Base-by-base conservation (phyloP, 2,329 filamentous ascomycete species). In the Colletotrichum phormii region DNA sequence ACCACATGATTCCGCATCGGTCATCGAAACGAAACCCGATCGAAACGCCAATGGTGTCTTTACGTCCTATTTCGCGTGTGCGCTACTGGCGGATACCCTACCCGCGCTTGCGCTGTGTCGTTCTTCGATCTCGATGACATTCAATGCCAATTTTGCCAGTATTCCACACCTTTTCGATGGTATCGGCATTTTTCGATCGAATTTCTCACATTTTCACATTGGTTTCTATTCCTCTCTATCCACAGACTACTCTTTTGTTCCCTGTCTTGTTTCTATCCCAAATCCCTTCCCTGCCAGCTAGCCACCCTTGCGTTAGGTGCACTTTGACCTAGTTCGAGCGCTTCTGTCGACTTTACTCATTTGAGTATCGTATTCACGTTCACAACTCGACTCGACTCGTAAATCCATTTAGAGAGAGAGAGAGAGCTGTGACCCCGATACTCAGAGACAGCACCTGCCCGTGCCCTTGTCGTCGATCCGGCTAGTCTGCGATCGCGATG, bases 1-100 rank as follows among this genome's bases (percentile, higher is more conserved):
- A 35, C 42, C 46, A 59, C 31, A 22, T 24, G 60, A 51, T 63
- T 35, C n/a, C 60, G 24, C 46, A 63, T 53, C n/a, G 29, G 49
- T 61, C 60, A 57, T 70, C 55, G 70, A 70, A 70, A 60, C 35
- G 66, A 72, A 61, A 64, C 66, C 31, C 66, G 60, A 72, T 72
- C 70, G 70, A 72, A 64, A 61, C 66, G 70, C 54, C 37, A 58
- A 26, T 13, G 15, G n/a, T 42, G 31, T 42, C 13, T 11, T n/a
- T 37, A n/a, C 11, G 26, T 11, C 61, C 46, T 54, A 13, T 53
- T 35, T 53, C 29, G 24, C 61, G 42, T 24, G 42, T 15, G 24
- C 51, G 22, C 31, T 15, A 55, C 13, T 9, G 22, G n/a, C 15
- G 33, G 62, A 7, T 51, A 51, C 33, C 51, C 8, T 54, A 55